These are phyloP conservation scores for Heteromeles arbutifolia DNA, from an alignment of 306 rosid genomes.

Conservation along the genomic window DNA sequence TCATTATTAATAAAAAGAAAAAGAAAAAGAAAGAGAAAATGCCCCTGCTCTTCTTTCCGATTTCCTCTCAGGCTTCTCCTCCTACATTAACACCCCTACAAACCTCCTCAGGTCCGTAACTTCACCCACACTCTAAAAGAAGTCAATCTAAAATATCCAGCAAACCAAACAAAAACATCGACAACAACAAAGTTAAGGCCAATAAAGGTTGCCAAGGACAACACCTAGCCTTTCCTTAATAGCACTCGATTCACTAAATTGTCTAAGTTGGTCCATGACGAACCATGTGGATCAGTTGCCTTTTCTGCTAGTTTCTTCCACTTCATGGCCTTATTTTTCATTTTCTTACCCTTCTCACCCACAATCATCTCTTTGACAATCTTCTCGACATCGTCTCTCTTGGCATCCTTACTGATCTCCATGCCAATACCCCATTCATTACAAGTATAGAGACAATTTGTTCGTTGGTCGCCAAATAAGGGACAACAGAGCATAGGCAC, in stretches of 20 bases:
- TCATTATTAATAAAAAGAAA: too few relatives aligned
- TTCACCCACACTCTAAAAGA: not conserved
- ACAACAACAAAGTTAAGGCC: too few relatives aligned
- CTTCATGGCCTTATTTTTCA: not conserved
- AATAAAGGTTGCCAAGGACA: too few relatives aligned
- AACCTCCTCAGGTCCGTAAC: slow-evolving; percentile 25
- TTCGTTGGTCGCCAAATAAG: not conserved
- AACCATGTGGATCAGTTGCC: not conserved
- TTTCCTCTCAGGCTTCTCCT: slow-evolving; percentile 30
- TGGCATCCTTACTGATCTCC: not conserved
- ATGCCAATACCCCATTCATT: slow-evolving; percentile 5
- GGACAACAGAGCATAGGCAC: slow-evolving; percentile 14
- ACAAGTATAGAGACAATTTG: not conserved
- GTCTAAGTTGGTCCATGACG: not conserved
- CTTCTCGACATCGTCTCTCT: slow-evolving; percentile 2
- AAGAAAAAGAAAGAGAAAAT: not conserved
- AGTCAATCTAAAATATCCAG: too few relatives aligned
- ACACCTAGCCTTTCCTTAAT: not conserved
- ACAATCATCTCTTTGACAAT: not conserved
- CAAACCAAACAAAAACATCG: too few relatives aligned
- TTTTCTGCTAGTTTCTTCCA: not conserved
- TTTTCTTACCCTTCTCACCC: slow-evolving; percentile 5
- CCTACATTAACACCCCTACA: slow-evolving; percentile 13
- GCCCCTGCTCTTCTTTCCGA: slow-evolving; percentile 21
- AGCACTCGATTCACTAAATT: not conserved